Evolutionary conservation across 1,284 basidiomycete species (phyloP), one percentile per base, ranked within the genome.

Genomic region (Anthracocystis walkeri): DNA sequence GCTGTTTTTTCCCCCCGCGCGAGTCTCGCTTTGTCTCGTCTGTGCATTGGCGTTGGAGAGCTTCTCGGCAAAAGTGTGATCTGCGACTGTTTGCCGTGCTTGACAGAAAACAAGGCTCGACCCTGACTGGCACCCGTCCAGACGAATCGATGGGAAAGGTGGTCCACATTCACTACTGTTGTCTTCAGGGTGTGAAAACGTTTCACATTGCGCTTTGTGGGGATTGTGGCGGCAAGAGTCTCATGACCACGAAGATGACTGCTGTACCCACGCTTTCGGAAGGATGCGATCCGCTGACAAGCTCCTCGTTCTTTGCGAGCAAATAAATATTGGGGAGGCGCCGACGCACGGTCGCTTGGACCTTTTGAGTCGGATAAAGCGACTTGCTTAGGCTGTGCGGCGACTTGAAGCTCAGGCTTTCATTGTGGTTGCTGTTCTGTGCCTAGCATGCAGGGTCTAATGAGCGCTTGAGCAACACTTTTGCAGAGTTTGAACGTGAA

Each of bases 1-100:
- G 18, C n/a, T 21, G 21, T 51, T 51, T 38, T 40, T 55, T n/a
- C n/a, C n/a, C n/a, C n/a, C 21, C 20, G 53, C 53, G 52, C 53
- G 42, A 58, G 29, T 18, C n/a, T 27, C 35, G 31, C 4, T 2
- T 40, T 14, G 51, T 53, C 16, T 16, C n/a, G 48, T 12, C 48
- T 2, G 18, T 16, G 7, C 18, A 14, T 16, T 21, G 44, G 44
- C 21, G 44, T 21, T 41, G 5, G 10, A 45, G 33, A 45, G 10
- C 27, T 12, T 31, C 46, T 55, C 46, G 38, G 29, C 40, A 56
- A 40, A 40, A 35, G 35, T 35, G 33, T 18, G 45, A 42, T n/a
- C 46, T 25, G 40, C 40, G 11, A 45, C 21, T 25, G 21, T 14
- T 23, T 21, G 44, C 21, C 7, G 7, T 33, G 33, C 44, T 45